Evolutionary conservation across 495 filamentous ascomycete species (phyloP).

Genomic region (Saxophila tyrrhenica): DNA sequence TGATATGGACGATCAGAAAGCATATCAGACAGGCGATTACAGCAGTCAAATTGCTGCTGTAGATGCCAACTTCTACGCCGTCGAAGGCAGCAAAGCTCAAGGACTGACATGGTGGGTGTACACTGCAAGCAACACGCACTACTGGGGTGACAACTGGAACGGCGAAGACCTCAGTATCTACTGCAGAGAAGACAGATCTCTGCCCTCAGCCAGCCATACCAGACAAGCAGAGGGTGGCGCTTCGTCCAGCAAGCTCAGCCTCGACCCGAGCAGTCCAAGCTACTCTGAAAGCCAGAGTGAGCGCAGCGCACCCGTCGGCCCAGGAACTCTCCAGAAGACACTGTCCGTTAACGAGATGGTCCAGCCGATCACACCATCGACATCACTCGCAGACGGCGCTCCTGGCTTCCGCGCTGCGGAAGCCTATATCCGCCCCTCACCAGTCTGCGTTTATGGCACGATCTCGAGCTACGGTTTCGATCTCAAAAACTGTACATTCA

Average conservation of each 20-base stretch:
- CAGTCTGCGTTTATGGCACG: constrained; percentile 60
- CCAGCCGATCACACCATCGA: constrained; percentile 48
- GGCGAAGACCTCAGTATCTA: constrained; percentile 91
- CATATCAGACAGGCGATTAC: constrained; percentile 95
- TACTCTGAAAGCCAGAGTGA: constrained; percentile 45
- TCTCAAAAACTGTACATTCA: constrained; percentile 30
- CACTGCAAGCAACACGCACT: constrained; percentile 68
- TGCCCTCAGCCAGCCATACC: constrained; percentile 29
- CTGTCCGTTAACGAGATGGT: constrained; percentile 44
- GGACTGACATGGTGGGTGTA: constrained; percentile 90
- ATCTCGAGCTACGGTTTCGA: constrained; percentile 66
- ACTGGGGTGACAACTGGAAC: constrained; percentile 93
- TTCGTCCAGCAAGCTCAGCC: constrained; percentile 27
- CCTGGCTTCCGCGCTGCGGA: constrained; percentile 82
- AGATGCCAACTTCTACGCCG: constrained; percentile 91
- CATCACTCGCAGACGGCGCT: constrained; percentile 33
- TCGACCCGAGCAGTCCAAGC: constrained; percentile 43
- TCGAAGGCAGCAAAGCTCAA: constrained; percentile 69
- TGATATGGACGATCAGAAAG: constrained; percentile 93
- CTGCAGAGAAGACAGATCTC: constrained; percentile 65
- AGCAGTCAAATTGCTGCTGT: constrained; percentile 85
- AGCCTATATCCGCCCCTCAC: constrained; percentile 78
- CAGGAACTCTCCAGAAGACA: constrained; percentile 59
- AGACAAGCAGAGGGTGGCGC: not conserved
- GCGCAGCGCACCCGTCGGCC: constrained; percentile 38